Evolutionary conservation across 768 basidiomycete genomes (phyloP).

Genomic region (Termitomyces sp.): DNA sequence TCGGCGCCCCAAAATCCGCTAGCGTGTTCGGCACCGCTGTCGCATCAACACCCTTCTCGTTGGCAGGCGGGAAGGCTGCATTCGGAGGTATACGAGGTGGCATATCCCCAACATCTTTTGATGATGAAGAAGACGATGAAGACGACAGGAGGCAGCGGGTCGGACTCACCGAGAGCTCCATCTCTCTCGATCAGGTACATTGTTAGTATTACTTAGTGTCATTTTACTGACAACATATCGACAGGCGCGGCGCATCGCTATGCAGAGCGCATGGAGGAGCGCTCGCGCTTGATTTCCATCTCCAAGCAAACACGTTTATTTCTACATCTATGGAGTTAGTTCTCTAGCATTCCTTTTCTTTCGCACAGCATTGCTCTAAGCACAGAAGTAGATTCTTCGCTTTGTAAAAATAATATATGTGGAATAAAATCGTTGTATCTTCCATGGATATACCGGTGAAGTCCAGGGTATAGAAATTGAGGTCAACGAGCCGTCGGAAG

Average conservation of each 20-base stretch:
- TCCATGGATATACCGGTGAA: neutral
- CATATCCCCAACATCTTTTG: conserved; percentile 30
- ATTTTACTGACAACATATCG: neutral
- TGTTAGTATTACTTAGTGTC: neutral
- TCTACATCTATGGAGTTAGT: conserved; percentile 14
- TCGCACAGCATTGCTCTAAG: neutral
- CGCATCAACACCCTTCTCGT: conserved; percentile 72
- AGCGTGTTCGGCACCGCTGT: conserved; percentile 87
- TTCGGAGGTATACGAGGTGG: conserved; percentile 72
- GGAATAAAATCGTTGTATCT: conserved; percentile 8
- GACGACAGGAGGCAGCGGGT: conserved; percentile 66
- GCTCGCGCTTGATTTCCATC: conserved; percentile 41
- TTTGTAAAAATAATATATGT: conserved; percentile 12
- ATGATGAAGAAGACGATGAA: conserved; percentile 75
- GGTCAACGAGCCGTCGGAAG: neutral
- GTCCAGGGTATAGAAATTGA: neutral
- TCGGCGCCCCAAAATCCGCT: conserved; percentile 68
- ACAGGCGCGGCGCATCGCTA: conserved; percentile 78
- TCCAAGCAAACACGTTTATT: neutral
- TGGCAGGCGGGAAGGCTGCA: conserved; percentile 78
- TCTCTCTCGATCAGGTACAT: conserved; percentile 88
- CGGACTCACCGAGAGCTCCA: conserved; percentile 76
- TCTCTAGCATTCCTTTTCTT: conserved; percentile 2
- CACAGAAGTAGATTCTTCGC: conserved; percentile 14
- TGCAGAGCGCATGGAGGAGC: conserved; percentile 89